Conservation (phyloP, 305 asterid species). For the Fraxinus velutina region DNA sequence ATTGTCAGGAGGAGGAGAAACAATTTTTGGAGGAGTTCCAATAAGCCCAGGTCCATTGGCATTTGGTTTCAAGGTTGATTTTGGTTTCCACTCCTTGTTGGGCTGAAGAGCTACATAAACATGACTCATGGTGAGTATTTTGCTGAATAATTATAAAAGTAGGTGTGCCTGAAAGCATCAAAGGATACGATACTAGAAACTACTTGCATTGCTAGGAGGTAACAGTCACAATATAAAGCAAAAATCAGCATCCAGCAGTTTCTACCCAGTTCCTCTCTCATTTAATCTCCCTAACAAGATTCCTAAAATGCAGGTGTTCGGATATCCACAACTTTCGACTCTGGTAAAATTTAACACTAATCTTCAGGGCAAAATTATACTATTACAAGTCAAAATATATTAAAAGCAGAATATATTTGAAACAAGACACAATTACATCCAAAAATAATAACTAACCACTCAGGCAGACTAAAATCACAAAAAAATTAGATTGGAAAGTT, state of each 20-base stretch:
- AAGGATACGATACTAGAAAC: not conserved
- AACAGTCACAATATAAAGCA: conserved; percentile 7
- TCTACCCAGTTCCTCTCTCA: not conserved
- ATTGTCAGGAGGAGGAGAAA: conserved; percentile 42
- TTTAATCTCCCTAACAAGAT: not conserved
- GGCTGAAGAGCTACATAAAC: conserved; percentile 61
- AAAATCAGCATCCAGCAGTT: not conserved
- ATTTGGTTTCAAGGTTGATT: conserved; percentile 56
- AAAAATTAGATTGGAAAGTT: not conserved
- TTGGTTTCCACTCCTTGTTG: conserved; percentile 96
- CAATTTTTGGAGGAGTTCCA: conserved; percentile 52
- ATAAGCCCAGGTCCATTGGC: conserved; percentile 51
- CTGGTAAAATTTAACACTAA: not conserved
- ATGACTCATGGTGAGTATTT: conserved; percentile 28
- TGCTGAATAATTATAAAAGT: not conserved
- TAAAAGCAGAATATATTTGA: not conserved
- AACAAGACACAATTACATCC: not conserved
- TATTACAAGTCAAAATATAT: not conserved
- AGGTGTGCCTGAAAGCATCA: conserved; percentile 6
- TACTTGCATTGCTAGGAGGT: conserved; percentile 6
- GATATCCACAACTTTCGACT: not conserved
- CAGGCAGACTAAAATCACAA: conserved; percentile 1
- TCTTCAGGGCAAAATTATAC: not conserved
- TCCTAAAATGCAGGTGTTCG: not conserved
- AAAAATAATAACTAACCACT: not conserved